phyloP scores from a whole-genome alignment of 2,329 filamentous ascomycete species.

The Fusarium tanahbumbuense region DNA sequence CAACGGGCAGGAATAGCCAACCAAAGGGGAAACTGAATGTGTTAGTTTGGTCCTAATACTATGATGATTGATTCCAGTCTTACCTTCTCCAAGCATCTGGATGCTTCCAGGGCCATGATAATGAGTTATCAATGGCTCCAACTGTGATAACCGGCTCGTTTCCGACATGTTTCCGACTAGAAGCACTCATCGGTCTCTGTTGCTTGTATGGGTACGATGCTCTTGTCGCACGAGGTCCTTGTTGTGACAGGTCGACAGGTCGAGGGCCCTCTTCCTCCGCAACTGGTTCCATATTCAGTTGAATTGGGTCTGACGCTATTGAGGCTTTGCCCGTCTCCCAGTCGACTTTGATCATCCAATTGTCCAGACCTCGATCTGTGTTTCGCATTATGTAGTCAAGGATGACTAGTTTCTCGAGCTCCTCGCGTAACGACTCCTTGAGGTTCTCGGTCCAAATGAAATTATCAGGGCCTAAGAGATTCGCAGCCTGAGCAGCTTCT shows the following conservation, averaged over 20 bases:
- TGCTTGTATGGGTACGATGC: slow-evolving; percentile 76
- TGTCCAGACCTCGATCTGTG: slow-evolving; percentile 94
- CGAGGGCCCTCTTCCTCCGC: slow-evolving; percentile 64
- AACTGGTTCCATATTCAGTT: slow-evolving; percentile 69
- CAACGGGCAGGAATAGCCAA: slow-evolving; percentile 97
- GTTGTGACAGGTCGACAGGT: slow-evolving; percentile 66
- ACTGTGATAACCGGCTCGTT: slow-evolving; percentile 74
- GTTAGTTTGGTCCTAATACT: slow-evolving; percentile 1
- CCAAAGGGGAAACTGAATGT: slow-evolving; percentile 89
- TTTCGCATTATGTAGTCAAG: slow-evolving; percentile 99
- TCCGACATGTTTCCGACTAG: slow-evolving; percentile 60
- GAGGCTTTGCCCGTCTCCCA: slow-evolving; percentile 84
- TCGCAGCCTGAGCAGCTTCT: slow-evolving; percentile 60
- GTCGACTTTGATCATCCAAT: slow-evolving; percentile 99
- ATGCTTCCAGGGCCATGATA: slow-evolving; percentile 99
- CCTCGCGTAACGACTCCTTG: slow-evolving; percentile 92
- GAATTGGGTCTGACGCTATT: slow-evolving; percentile 83
- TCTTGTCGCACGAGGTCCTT: slow-evolving; percentile 54
- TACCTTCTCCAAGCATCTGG: slow-evolving; percentile 82
- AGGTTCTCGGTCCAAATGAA: slow-evolving; percentile 90
- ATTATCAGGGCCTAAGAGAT: slow-evolving; percentile 63
- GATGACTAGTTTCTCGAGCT: slow-evolving; percentile 96
- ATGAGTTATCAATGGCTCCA: slow-evolving; percentile 95
- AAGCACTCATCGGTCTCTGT: slow-evolving; percentile 87
- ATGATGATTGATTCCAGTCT: slow-evolving; percentile 45